Evolutionary conservation across 2,329 filamentous ascomycete species (phyloP).

Genomic region (Phialocephala sp.): DNA sequence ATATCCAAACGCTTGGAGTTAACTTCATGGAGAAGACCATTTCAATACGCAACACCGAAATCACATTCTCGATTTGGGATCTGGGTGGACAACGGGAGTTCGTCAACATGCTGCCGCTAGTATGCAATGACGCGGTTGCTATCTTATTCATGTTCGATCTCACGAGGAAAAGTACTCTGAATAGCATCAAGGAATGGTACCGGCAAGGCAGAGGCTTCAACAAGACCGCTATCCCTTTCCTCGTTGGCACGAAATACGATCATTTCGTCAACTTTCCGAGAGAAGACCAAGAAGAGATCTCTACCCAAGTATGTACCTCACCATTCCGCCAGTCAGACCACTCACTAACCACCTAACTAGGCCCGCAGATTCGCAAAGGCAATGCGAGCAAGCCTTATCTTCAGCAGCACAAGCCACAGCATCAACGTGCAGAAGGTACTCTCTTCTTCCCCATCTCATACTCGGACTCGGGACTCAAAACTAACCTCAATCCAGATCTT

Average conservation of each 20-base stretch:
- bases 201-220: conserved; percentile 97
- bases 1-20: conserved; percentile 97
- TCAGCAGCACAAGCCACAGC: conserved; percentile 98
- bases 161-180: conserved; percentile 95
- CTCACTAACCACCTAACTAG: conserved; percentile 50
- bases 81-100: conserved; percentile 97
- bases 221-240: conserved; percentile 98
- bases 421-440: conserved; percentile 98
- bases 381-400: conserved; percentile 97
- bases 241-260: conserved; percentile 98
- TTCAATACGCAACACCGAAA: conserved; percentile 98
- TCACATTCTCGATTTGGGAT: conserved; percentile 99
- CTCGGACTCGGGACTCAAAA: conserved; percentile 8
- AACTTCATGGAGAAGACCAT: conserved; percentile 99
- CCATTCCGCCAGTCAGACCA: background rate
- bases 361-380: conserved; percentile 96
- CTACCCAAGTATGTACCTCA: conserved; percentile 73
- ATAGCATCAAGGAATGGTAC: conserved; percentile 99
- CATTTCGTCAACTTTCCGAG: conserved; percentile 98
- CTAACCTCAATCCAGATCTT: conserved; percentile 74
- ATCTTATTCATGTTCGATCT: conserved; percentile 99
- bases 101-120: conserved; percentile 99
- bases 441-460: background rate
- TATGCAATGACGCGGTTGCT: conserved; percentile 98
- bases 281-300: conserved; percentile 98